Evolutionary conservation across 1,139 yeast genomes (phyloP).

Genomic region (Geotrichum siamense): DNA sequence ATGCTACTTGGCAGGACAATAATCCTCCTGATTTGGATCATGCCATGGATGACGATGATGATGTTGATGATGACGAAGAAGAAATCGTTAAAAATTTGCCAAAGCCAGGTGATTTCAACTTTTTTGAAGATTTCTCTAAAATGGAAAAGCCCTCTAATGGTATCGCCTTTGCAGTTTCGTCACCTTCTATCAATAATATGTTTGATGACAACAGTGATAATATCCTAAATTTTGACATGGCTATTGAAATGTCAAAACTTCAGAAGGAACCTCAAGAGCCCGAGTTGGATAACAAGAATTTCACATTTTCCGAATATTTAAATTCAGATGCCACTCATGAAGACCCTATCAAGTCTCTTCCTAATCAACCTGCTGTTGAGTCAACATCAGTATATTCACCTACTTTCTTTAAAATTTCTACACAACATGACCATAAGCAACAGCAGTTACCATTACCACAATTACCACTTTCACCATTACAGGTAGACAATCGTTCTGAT

Average conservation of each 20-base stretch:
- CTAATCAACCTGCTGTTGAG: too few species aligned
- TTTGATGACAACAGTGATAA: neutral
- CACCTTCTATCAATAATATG: too few species aligned
- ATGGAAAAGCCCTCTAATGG: neutral
- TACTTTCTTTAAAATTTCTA: too few species aligned
- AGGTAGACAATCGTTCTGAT: neutral
- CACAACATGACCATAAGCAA: too few species aligned
- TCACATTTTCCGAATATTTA: neutral
- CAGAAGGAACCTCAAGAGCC: too few species aligned
- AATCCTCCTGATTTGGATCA: constrained; percentile 10
- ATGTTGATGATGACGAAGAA: constrained; percentile 9
- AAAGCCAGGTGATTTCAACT: constrained; percentile 3
- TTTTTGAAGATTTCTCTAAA: constrained; percentile 1
- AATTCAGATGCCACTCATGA: neutral
- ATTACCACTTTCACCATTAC: neutral
- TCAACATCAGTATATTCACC: too few species aligned
- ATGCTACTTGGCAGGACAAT: neutral
- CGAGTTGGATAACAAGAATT: too few species aligned
- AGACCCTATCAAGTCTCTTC: too few species aligned
- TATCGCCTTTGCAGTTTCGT: constrained; percentile 9
- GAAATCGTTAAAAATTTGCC: neutral
- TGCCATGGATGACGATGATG: constrained; percentile 11
- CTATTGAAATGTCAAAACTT: too few species aligned
- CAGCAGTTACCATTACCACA: too few species aligned
- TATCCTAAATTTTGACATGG: too few species aligned